Percentiles rank a stretch among this genome's conserved stretches.
phyloP scores from a whole-genome alignment of 2,329 filamentous ascomycete genomes.

The Piedraia hortae region DNA sequence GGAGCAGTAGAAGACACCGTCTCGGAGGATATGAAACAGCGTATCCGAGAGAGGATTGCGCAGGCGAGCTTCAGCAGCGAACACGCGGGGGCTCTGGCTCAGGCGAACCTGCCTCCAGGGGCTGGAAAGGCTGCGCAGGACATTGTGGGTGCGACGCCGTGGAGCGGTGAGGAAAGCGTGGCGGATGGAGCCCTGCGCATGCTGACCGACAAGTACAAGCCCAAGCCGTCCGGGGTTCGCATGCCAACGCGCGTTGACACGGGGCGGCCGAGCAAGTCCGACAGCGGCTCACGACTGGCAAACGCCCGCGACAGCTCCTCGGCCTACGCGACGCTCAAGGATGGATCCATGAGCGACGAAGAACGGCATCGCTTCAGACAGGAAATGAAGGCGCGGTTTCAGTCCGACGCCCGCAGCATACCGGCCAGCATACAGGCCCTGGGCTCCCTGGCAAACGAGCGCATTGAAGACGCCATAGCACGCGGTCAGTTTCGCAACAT shows the following conservation, averaged over 20 bases:
- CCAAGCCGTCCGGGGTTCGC: constrained; percentile 16
- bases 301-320: constrained; percentile 30
- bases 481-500: constrained; percentile 74
- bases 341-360: constrained; percentile 32
- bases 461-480: constrained; percentile 82
- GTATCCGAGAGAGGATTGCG: constrained; percentile 31
- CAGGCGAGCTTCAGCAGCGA: constrained; percentile 26
- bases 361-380: constrained; percentile 45
- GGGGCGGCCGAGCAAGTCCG: constrained; percentile 13
- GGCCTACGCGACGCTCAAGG: constrained; percentile 23
- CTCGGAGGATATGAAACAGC: constrained; percentile 29
- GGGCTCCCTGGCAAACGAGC: constrained; percentile 60
- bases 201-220: constrained; percentile 34
- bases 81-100: constrained; percentile 25
- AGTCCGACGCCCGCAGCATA: constrained; percentile 40
- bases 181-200: constrained; percentile 62
- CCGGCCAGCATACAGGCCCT: constrained; percentile 56
- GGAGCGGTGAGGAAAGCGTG: constrained; percentile 50
- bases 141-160: constrained; percentile 38
- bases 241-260: constrained; percentile 20
- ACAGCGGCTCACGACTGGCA: constrained; percentile 23
- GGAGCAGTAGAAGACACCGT: constrained; percentile 34
- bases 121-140: constrained; percentile 41
- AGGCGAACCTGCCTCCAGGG: constrained; percentile 27
- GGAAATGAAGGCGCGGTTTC: constrained; percentile 59